Conservation (phyloP, 1,284 basidiomycete species). For the Inonotus hispidus region DNA sequence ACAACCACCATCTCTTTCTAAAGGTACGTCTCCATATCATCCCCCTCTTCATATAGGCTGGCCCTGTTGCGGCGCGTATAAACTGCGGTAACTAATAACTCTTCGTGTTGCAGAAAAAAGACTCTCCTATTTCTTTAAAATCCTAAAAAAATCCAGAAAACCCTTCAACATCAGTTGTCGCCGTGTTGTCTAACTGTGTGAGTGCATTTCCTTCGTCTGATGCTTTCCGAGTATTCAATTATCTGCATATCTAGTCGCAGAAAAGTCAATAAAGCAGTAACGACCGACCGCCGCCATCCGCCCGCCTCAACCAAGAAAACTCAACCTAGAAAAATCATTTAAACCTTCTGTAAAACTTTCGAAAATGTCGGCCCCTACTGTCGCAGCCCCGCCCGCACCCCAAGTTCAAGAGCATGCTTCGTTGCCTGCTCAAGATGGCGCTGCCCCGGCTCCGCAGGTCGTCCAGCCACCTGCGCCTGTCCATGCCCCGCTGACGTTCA, state of each 20-base stretch:
- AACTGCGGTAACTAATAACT: slow-evolving; percentile 19
- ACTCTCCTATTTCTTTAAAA: slow-evolving; percentile 26
- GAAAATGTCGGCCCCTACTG: slow-evolving; percentile 53
- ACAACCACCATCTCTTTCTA: slow-evolving; percentile 36
- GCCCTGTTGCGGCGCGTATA: slow-evolving; percentile 20
- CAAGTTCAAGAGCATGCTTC: slow-evolving; percentile 30
- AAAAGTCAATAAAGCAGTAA: slow-evolving; percentile 85
- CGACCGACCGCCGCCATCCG: slow-evolving; percentile 49
- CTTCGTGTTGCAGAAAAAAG: slow-evolving; percentile 37
- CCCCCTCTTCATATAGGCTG: slow-evolving; percentile 23
- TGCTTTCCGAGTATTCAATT: neutral
- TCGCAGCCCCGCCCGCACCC: slow-evolving; percentile 30
- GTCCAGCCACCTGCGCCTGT: slow-evolving; percentile 27
- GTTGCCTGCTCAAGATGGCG: slow-evolving; percentile 30
- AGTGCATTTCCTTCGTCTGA: slow-evolving; percentile 27
- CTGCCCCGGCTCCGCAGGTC: slow-evolving; percentile 25
- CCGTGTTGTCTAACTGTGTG: slow-evolving; percentile 67
- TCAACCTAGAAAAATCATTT: slow-evolving; percentile 33
- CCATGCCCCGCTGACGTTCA: slow-evolving; percentile 48
- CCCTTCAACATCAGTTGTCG: slow-evolving; percentile 56
- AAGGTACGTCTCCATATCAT: slow-evolving; percentile 30
- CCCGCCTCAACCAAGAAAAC: slow-evolving; percentile 8
- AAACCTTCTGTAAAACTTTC: slow-evolving; percentile 23
- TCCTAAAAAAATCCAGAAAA: slow-evolving; percentile 36
- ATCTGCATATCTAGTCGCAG: slow-evolving; percentile 41